A percentile compares a stretch with the other conserved stretches of the same genome.
Conservation (phyloP, 768 basidiomycete genomes). For the Podaxis sp. region DNA sequence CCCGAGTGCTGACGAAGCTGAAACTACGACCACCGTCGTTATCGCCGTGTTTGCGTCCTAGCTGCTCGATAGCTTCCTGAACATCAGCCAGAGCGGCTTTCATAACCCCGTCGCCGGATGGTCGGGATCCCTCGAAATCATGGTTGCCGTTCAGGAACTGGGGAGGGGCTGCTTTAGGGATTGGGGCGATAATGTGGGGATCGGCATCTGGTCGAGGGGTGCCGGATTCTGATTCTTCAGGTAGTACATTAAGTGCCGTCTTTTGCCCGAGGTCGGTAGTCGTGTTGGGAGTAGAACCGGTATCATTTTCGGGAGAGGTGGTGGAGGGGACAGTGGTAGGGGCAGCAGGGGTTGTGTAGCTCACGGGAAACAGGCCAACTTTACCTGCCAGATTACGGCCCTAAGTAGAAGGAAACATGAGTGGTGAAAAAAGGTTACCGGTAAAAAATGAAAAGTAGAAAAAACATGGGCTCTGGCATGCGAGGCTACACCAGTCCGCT, state of each 20-base stretch:
- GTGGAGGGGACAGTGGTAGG: constrained; percentile 21
- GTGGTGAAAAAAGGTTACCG: neutral
- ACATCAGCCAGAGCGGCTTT: constrained; percentile 87
- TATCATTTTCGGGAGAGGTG: neutral
- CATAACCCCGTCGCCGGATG: constrained; percentile 58
- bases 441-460: neutral
- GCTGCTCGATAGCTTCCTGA: constrained; percentile 85
- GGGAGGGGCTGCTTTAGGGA: constrained; percentile 31
- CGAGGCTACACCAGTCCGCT: no score
- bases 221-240: constrained; percentile 42
- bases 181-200: constrained; percentile 27
- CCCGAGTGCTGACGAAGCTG: constrained; percentile 69
- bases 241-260: constrained; percentile 36
- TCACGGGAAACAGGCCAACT: constrained; percentile 87
- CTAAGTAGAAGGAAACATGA: constrained; percentile 31
- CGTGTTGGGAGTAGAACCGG: neutral
- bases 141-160: constrained; percentile 21
- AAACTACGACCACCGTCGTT: constrained; percentile 64
- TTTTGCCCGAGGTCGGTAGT: neutral
- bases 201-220: constrained; percentile 21
- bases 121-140: constrained; percentile 14
- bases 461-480: constrained; percentile 1
- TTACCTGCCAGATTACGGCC: constrained; percentile 81
- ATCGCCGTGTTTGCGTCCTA: constrained; percentile 48
- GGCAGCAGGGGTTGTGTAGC: constrained; percentile 69